Evolutionary conservation across 768 basidiomycete species (phyloP), one percentile per base, ranked within the genome.

Genomic region (Suillus variegatus): DNA sequence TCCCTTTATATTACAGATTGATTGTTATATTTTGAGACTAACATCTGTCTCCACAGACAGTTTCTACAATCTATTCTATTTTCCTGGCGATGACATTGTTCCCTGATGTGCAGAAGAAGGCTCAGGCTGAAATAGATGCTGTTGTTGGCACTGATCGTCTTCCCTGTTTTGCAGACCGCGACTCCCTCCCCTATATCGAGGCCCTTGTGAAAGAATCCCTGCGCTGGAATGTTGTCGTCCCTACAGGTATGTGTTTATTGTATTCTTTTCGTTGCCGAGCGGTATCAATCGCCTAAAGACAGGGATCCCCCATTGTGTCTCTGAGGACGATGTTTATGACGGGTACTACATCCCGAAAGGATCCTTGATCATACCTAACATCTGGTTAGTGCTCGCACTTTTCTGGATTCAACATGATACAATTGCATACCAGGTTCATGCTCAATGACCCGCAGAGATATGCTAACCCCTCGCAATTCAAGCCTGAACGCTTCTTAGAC

Each of bases 311-410:
- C 88, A 89, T 70, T 80, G 85, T 14, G 82, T 78, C 12, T 82
- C 77, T 16, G 80, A 87, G 69, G 87, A 89, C 64, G 88, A 89
- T 63, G 72, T 88, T 5, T 86, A 89, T 60, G 80, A 85, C 58
- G 87, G 88, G 6, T 85, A 86, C 74, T 83, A 82, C 49, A 86
- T 89, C 61, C 88, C 88, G 6, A 84, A 88, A 55, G 76, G 76
- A 7, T 65, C 69, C 3, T 36, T 79, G 22, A 61, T 77, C 1
- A 64, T 79, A 1, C 18, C 76, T 41, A 73, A 73, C 56, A 0
- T 71, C 16, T 73, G 68, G 70, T 74, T 47, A 41, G 70, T 64
- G 8, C 20, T 20, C 41, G 0, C 18, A 60, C 25, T 44, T 63
- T 79, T n/a, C 55, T 28, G 9, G 36, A 22, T 44, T 22, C 25